These are phyloP conservation scores for Sporopachydermia quercuum DNA, from an alignment of 805 yeast genomes.

Conservation along the genomic window DNA sequence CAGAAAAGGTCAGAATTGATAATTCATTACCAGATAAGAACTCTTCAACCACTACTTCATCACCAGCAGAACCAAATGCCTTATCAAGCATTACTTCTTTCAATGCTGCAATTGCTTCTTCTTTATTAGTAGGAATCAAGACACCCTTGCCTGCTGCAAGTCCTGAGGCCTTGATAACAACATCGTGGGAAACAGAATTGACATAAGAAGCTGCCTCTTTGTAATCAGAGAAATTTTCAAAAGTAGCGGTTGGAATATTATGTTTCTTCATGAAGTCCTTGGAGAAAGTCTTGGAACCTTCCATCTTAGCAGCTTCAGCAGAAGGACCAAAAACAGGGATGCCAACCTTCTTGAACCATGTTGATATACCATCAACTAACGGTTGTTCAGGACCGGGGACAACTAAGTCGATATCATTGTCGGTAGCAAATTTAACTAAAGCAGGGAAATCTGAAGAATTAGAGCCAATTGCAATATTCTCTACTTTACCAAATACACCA, in stretches of 20 bases:
- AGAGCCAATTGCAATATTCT: constrained; percentile 56
- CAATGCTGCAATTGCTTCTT: constrained; percentile 77
- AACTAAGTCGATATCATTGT: constrained; percentile 53
- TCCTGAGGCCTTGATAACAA: constrained; percentile 95
- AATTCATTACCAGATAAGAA: constrained; percentile 94
- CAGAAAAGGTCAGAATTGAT: constrained; percentile 80
- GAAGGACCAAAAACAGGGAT: constrained; percentile 97
- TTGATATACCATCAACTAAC: constrained; percentile 80
- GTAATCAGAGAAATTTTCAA: constrained; percentile 64
- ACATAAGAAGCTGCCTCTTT: constrained; percentile 66
- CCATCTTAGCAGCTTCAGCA: constrained; percentile 80
- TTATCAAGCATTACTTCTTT: constrained; percentile 79
- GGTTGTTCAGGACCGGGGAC: constrained; percentile 99
- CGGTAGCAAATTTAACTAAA: constrained; percentile 61
- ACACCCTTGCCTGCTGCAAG: constrained; percentile 99
- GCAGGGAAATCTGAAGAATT: constrained; percentile 50
- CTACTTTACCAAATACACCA: constrained; percentile 34
- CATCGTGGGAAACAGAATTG: constrained; percentile 45
- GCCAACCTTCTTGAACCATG: constrained; percentile 63
- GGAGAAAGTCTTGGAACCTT: constrained; percentile 91
- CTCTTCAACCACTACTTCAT: constrained; percentile 90
- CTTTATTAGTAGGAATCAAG: constrained; percentile 67
- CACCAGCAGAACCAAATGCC: constrained; percentile 88
- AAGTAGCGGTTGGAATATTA: constrained; percentile 87
- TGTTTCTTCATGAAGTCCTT: constrained; percentile 89